Conservation (phyloP, 2,329 filamentous ascomycete species). For the Xylaria sp. region DNA sequence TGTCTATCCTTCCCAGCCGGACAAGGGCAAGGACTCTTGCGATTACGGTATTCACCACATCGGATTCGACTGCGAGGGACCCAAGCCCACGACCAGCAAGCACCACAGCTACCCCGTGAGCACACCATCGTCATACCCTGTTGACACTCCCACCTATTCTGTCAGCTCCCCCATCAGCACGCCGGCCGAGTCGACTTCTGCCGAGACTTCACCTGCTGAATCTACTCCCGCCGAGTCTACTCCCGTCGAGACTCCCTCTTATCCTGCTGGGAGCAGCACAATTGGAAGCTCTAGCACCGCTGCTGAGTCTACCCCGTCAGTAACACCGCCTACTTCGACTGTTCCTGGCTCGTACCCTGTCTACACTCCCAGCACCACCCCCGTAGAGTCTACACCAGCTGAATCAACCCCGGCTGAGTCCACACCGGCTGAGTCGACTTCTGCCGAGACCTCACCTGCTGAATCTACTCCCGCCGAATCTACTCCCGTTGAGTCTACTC, state of each 20-base stretch:
- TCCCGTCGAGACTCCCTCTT: conserved; percentile 8
- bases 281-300: conserved; percentile 17
- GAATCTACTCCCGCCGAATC: background rate
- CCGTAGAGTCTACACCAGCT: conserved; percentile 15
- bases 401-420: conserved; percentile 11
- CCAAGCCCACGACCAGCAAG: conserved; percentile 45
- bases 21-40: conserved; percentile 64
- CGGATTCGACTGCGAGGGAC: conserved; percentile 71
- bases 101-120: conserved; percentile 31
- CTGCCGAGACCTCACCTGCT: background rate
- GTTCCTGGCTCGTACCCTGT: conserved; percentile 23
- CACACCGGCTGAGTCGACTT: conserved; percentile 12
- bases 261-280: conserved; percentile 16
- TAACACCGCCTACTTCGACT: conserved; percentile 9
- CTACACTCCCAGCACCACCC: conserved; percentile 23
- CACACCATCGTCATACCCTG: conserved; percentile 29
- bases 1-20: conserved; percentile 64
- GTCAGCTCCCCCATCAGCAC: conserved; percentile 31
- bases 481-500: conserved; percentile 18
- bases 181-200: conserved; percentile 18
- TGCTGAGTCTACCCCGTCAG: conserved; percentile 10
- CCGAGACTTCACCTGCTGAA: conserved; percentile 9
- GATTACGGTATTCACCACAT: conserved; percentile 76
- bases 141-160: conserved; percentile 32
- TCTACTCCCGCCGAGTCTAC: conserved; percentile 20